These are phyloP conservation scores for Plasmopara muralis DNA, from an alignment of 352 stramenopile species.

Conservation along the genomic window DNA sequence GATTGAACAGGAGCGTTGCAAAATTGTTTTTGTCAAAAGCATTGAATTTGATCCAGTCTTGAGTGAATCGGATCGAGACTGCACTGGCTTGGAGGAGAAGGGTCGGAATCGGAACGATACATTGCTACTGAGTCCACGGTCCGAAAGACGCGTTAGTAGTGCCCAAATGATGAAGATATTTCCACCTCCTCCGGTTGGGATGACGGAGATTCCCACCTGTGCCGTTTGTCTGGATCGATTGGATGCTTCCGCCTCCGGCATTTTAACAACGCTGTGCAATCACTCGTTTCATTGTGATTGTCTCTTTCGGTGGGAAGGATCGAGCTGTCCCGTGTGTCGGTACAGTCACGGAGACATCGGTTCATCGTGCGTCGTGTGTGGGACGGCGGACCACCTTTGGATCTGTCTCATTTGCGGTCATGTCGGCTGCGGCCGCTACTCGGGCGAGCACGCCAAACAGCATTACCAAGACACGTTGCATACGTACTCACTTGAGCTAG, in stretches of 20 bases:
- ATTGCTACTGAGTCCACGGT: slow-evolving; percentile 9
- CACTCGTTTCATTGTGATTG: slow-evolving; percentile 98
- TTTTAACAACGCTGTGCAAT: slow-evolving; percentile 97
- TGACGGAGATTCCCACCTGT: slow-evolving; percentile 87
- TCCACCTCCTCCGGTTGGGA: slow-evolving; percentile 49
- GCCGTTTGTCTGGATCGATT: slow-evolving; percentile 89
- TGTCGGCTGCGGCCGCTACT: slow-evolving; percentile 95
- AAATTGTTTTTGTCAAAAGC: slow-evolving; percentile 86
- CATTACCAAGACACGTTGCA: slow-evolving; percentile 92
- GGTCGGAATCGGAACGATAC: slow-evolving; percentile 9
- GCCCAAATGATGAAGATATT: slow-evolving; percentile 41
- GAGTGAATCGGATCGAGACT: slow-evolving; percentile 14
- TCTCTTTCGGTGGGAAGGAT: slow-evolving; percentile 91
- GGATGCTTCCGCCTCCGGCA: slow-evolving; percentile 78
- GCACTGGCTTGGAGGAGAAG: slow-evolving; percentile 21
- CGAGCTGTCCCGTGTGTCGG: slow-evolving; percentile 93
- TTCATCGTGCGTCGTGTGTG: slow-evolving; percentile 91
- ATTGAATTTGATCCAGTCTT: slow-evolving; percentile 77
- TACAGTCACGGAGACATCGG: slow-evolving; percentile 94
- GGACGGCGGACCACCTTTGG: slow-evolving; percentile 92
- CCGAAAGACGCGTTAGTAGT: slow-evolving; percentile 22
- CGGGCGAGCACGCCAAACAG: slow-evolving; percentile 89
- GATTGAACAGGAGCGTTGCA: slow-evolving; percentile 85
- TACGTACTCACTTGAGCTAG: slow-evolving; percentile 93
- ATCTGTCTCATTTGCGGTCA: slow-evolving; percentile 95